Base-by-base conservation (phyloP, 345 rosid species). In the Rhodamnia argentea region DNA sequence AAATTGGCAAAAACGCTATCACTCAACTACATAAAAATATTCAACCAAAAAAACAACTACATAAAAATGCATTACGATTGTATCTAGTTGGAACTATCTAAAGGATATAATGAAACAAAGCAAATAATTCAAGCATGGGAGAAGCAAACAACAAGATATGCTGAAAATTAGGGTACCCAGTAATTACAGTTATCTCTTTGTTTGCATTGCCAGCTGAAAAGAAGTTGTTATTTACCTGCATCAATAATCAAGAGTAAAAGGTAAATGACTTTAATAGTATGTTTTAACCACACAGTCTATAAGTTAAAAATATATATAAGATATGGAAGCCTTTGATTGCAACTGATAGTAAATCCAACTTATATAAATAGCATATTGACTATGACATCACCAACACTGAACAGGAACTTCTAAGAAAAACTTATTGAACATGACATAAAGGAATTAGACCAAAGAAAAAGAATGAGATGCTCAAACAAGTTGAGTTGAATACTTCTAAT, bases 221-320 rank as follows among this genome's bases (percentile, higher is more conserved):
- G 87, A 96, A 94, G 92, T 97, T 95, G 92, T 97, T 97, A 91
- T 97, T 97, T 87, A 96, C 99, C 99, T 97, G 94, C 92, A 87
- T 54, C 74, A 78, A 86, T 89, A 40, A 47, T 40, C 56, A 85
- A 40, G 51, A 57, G 27, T 32, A 54, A 40, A 84, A 85, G 27
- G 57, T 56, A 57, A 55, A 81, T 32, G 54, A 60, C 82, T 27
- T 27, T 64, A 40, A 52, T 57, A 13, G 60, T 57, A 57, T 24
- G 60, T 23, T 57, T 55, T 55, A 55, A 55, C 3, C 58, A 55
- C 2, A 55, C 22, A 54, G 57, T 18, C 57, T 54, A 18, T 54
- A 16, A 54, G 57, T 54, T 22, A 56, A 23, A 56, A 7, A 9
- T 22, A 56, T 50, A 23, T 6, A 56, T 50, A 23, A 23, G 10